phyloP scores from a whole-genome alignment of 2,329 filamentous ascomycete species.

The Trichoderma sp. region DNA sequence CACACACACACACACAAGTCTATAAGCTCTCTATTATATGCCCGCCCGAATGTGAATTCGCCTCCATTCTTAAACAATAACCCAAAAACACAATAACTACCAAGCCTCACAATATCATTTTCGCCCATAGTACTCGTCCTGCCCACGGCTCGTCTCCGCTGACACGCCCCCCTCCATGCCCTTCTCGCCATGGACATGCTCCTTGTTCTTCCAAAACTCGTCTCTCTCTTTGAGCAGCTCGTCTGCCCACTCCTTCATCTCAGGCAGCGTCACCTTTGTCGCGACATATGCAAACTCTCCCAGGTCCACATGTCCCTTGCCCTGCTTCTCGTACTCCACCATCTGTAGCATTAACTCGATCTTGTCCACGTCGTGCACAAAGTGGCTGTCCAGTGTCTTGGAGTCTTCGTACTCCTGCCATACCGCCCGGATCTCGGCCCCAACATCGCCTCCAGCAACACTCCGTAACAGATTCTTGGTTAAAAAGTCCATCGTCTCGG shows the following conservation, averaged over 20 bases:
- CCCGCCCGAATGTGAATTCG: constrained; percentile 6
- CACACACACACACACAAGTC: not conserved
- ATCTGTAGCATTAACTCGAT: constrained; percentile 93
- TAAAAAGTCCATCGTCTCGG: constrained; percentile 89
- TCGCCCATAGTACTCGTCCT: constrained; percentile 50
- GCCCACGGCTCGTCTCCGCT: constrained; percentile 37
- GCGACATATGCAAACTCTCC: constrained; percentile 84
- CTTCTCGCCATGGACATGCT: constrained; percentile 46
- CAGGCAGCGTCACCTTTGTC: constrained; percentile 66
- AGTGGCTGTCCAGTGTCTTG: constrained; percentile 76
- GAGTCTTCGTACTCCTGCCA: constrained; percentile 97
- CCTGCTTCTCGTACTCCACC: constrained; percentile 85
- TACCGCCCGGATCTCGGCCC: constrained; percentile 68
- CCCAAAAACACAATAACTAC: not conserved
- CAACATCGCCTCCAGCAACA: constrained; percentile 68
- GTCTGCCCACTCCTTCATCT: constrained; percentile 76
- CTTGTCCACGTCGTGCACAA: constrained; percentile 97
- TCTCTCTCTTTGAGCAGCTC: constrained; percentile 74
- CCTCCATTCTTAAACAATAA: not conserved
- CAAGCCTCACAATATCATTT: constrained; percentile 14
- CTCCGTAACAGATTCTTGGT: constrained; percentile 68
- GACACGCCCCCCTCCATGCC: constrained; percentile 40
- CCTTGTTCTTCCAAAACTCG: constrained; percentile 62
- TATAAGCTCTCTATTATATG: constrained; percentile 1
- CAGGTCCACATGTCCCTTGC: constrained; percentile 66